A percentile compares a stretch with the other conserved stretches of the same genome.
Conservation (phyloP, 768 basidiomycete genomes). For the Coprinellus micaceus region DNA sequence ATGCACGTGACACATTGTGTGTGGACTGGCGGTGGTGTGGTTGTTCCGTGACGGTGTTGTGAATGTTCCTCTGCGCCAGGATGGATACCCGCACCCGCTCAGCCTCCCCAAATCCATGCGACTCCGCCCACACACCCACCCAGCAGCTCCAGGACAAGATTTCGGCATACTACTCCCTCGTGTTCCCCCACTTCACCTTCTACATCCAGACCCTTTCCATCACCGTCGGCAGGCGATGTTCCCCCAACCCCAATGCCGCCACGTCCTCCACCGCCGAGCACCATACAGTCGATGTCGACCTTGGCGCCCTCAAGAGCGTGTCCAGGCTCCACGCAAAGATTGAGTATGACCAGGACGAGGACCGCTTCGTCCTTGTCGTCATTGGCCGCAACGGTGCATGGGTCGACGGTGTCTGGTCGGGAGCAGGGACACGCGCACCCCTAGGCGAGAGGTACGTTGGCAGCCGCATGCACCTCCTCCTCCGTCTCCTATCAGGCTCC, state of each 20-base stretch:
- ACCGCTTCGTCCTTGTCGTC: slow-evolving; percentile 85
- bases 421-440: slow-evolving; percentile 81
- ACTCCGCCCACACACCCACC: slow-evolving; percentile 20
- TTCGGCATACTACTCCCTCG: slow-evolving; percentile 89
- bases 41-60: neutral
- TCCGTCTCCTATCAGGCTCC: neutral
- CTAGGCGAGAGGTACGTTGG: slow-evolving; percentile 70
- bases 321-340: slow-evolving; percentile 96
- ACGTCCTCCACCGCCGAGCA: slow-evolving; percentile 57
- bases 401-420: slow-evolving; percentile 96
- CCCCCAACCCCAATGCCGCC: slow-evolving; percentile 45
- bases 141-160: slow-evolving; percentile 66
- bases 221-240: slow-evolving; percentile 88
- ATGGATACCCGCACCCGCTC: slow-evolving; percentile 46
- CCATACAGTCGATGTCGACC: slow-evolving; percentile 77
- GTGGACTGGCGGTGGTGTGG: neutral
- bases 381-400: slow-evolving; percentile 97
- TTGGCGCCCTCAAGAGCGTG: slow-evolving; percentile 94
- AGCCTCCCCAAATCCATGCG: slow-evolving; percentile 30
- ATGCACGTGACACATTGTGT: neutral
- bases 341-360: slow-evolving; percentile 87
- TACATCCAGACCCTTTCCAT: slow-evolving; percentile 94
- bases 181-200: slow-evolving; percentile 92
- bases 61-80: neutral
- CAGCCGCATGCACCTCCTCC: neutral